A percentile compares a stretch with the other conserved stretches of the same genome.
phyloP scores from a whole-genome alignment of 208 protist species.

The Crithidia expoeki region DNA sequence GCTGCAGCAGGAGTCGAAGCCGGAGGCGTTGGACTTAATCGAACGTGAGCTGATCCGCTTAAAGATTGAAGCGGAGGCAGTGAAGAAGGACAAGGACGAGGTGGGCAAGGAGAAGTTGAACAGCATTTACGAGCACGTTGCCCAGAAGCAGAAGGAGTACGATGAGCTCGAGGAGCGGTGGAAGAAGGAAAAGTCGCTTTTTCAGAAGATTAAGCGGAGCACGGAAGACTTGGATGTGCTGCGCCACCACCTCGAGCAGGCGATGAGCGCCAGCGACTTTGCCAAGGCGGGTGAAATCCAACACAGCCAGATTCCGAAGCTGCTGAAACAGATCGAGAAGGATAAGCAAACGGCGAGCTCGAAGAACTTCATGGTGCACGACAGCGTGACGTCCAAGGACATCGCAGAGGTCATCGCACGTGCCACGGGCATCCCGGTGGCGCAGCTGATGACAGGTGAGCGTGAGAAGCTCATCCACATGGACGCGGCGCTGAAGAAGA shows the following conservation, averaged over 20 bases:
- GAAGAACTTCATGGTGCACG: slow-evolving; percentile 94
- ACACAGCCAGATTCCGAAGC: slow-evolving; percentile 73
- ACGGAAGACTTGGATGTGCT: slow-evolving; percentile 90
- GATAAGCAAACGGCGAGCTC: slow-evolving; percentile 91
- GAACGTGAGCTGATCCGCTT: slow-evolving; percentile 91
- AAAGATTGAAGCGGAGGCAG: slow-evolving; percentile 93
- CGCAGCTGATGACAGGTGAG: slow-evolving; percentile 88
- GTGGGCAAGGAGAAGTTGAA: slow-evolving; percentile 87
- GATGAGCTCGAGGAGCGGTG: slow-evolving; percentile 83
- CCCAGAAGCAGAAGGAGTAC: slow-evolving; percentile 80
- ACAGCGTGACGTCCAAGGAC: slow-evolving; percentile 91
- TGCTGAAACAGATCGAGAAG: slow-evolving; percentile 87
- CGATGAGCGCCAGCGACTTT: slow-evolving; percentile 78
- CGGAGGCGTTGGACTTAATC: slow-evolving; percentile 95
- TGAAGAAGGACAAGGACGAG: slow-evolving; percentile 95
- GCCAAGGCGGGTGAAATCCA: slow-evolving; percentile 81
- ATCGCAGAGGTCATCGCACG: slow-evolving; percentile 96
- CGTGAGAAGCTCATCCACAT: slow-evolving; percentile 92
- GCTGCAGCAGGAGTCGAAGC: slow-evolving; percentile 96
- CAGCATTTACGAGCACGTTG: slow-evolving; percentile 74
- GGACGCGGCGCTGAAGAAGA: slow-evolving; percentile 81
- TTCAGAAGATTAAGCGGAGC: slow-evolving; percentile 92
- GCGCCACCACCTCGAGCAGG: slow-evolving; percentile 85
- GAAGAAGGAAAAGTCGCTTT: slow-evolving; percentile 85
- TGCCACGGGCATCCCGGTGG: slow-evolving; percentile 98